Conservation (phyloP, 1,284 basidiomycete species). For the Ceraceosorus guamensis region DNA sequence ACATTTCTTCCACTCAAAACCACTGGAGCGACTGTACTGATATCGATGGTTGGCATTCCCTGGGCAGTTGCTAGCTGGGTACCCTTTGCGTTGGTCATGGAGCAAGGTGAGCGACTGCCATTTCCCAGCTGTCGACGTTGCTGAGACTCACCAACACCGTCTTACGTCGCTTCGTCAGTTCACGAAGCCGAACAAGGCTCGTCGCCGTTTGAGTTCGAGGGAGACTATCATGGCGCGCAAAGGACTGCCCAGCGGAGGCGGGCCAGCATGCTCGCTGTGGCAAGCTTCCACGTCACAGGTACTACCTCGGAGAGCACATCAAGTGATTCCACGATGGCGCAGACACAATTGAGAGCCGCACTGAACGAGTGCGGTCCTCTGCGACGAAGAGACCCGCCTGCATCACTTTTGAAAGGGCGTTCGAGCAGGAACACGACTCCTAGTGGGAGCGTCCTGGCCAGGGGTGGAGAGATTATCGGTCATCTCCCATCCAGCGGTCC, state of each 20-base stretch:
- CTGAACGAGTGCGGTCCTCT: constrained; percentile 21
- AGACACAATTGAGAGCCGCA: constrained; percentile 17
- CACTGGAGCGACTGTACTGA: constrained; percentile 24
- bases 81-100: constrained; percentile 44
- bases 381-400: background rate
- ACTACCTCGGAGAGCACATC: too few species aligned
- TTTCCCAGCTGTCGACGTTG: too few species aligned
- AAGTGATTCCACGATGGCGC: background rate
- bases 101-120: background rate
- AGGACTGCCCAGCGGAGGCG: background rate
- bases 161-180: constrained; percentile 14
- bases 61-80: constrained; percentile 47
- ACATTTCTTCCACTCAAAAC: constrained; percentile 26
- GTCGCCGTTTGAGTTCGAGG: constrained; percentile 24
- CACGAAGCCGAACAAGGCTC: constrained; percentile 34
- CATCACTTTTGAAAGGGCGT: too few species aligned
- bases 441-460: constrained; percentile 12
- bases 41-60: constrained; percentile 37
- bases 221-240: constrained; percentile 19
- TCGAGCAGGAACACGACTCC: background rate
- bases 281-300: background rate
- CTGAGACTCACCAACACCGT: too few species aligned
- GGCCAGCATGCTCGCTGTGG: background rate
- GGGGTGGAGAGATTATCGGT: constrained; percentile 10
- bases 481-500: background rate